A percentile compares a stretch with the other conserved stretches of the same genome.
phyloP scores from a whole-genome alignment of 192 early-diverging fungal species.

The Rhizophlyctis rosea region DNA sequence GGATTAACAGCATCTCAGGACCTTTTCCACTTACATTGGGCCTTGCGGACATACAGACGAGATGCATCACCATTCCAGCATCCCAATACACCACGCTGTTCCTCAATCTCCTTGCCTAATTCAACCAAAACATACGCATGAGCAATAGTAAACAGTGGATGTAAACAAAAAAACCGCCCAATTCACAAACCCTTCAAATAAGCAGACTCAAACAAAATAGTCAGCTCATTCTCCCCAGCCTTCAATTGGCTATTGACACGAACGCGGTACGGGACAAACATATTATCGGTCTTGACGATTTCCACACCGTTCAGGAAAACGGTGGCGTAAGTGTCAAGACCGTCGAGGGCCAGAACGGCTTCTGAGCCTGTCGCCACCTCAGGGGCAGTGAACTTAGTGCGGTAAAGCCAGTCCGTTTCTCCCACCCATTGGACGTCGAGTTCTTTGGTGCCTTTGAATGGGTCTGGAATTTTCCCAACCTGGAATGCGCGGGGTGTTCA shows the following conservation, averaged over 20 bases:
- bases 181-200: constrained; percentile 8
- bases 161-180: too few species aligned
- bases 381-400: too few species aligned
- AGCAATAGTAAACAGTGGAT: too few species aligned
- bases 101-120: constrained; percentile 24
- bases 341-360: background rate
- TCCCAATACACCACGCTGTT: constrained; percentile 2
- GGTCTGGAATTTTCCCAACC: too few species aligned
- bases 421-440: too few species aligned
- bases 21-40: too few species aligned
- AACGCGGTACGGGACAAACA: constrained; percentile 40
- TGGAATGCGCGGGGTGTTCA: too few species aligned
- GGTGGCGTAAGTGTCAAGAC: constrained; percentile 25
- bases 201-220: constrained; percentile 39
- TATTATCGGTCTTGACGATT: constrained; percentile 44
- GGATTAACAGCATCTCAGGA: too few species aligned
- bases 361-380: too few species aligned
- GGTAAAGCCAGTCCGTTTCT: too few species aligned
- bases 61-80: constrained; percentile 37
- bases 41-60: constrained; percentile 35
- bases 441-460: too few species aligned
- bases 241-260: constrained; percentile 25
- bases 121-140: too few species aligned
- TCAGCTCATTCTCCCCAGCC: constrained; percentile 12
- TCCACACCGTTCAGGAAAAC: constrained; percentile 40